Evolutionary conservation across 164 flowering plant genomes (phyloP).

Genomic region (Piper longum): DNA sequence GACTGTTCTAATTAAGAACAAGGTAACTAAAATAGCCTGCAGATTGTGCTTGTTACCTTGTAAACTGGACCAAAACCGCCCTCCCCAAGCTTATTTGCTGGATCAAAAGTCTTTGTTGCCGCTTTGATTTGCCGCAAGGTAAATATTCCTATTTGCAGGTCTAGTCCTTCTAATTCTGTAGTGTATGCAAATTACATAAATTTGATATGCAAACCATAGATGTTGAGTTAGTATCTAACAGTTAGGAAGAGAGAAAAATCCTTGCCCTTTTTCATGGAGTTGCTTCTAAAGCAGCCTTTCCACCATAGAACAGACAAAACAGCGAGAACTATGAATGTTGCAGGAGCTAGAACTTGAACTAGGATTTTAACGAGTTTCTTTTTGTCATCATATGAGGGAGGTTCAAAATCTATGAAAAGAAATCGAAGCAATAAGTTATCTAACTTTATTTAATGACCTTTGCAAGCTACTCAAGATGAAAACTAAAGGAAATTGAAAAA

Average conservation of each 20-base stretch:
- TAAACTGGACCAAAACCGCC: conserved; percentile 27
- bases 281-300: conserved; percentile 43
- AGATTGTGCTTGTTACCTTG: conserved; percentile 11
- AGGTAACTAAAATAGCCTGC: neutral
- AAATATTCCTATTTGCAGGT: conserved; percentile 17
- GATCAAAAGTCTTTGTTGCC: conserved; percentile 22
- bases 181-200: too few relatives aligned
- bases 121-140: conserved; percentile 22
- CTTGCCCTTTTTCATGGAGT: conserved; percentile 34
- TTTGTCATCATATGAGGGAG: conserved; percentile 24
- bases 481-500: neutral
- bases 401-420: conserved; percentile 36
- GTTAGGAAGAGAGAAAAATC: neutral
- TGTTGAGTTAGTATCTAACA: neutral
- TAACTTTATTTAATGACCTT: neutral
- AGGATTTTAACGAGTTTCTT: conserved; percentile 9
- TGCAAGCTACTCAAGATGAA: neutral
- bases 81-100: conserved; percentile 20
- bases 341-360: conserved; percentile 22
- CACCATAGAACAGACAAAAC: conserved; percentile 22
- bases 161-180: conserved; percentile 18
- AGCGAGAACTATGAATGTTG: conserved; percentile 19
- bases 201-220: conserved; percentile 1
- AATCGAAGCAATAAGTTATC: neutral
- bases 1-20: too few relatives aligned